These are phyloP conservation scores for Rhodomyrtus psidioides DNA, from an alignment of 441 rosid species.

Conservation along the genomic window DNA sequence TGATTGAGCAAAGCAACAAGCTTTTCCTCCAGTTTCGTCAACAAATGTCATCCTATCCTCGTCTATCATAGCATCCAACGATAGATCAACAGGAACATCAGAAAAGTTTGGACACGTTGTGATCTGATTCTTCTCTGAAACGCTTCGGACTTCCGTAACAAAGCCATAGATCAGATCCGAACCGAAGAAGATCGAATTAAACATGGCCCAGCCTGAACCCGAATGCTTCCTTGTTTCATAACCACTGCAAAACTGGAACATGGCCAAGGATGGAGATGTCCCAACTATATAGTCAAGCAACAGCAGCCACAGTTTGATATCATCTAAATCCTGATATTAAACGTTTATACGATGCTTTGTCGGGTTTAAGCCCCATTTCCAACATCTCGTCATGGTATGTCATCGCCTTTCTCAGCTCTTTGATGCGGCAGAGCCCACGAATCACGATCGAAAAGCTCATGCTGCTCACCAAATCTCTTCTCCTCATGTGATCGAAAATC, in stretches of 20 bases:
- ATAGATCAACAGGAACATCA: background rate
- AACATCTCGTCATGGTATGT: slow-evolving; percentile 65
- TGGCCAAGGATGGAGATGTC: background rate
- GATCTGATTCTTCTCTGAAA: background rate
- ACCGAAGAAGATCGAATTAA: background rate
- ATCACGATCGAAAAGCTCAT: slow-evolving; percentile 41
- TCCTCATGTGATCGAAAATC: slow-evolving; percentile 47
- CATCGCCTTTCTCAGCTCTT: slow-evolving; percentile 62
- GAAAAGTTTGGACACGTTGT: background rate
- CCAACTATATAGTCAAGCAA: background rate
- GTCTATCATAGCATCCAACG: background rate
- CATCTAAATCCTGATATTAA: slow-evolving; percentile 36
- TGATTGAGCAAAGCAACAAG: background rate
- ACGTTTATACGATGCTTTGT: slow-evolving; percentile 40
- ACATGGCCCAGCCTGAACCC: background rate
- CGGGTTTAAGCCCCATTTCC: slow-evolving; percentile 56
- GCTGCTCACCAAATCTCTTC: slow-evolving; percentile 21
- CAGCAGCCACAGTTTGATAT: background rate
- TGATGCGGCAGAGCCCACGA: slow-evolving; percentile 34
- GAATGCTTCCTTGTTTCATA: background rate
- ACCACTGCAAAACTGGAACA: background rate
- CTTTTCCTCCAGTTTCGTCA: background rate
- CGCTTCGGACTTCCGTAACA: background rate
- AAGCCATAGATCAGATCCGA: background rate
- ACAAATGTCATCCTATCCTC: background rate